Evolutionary conservation across 306 rosid species (phyloP), one percentile per base, ranked within the genome.

Genomic region (Gynostemma pentaphyllum): DNA sequence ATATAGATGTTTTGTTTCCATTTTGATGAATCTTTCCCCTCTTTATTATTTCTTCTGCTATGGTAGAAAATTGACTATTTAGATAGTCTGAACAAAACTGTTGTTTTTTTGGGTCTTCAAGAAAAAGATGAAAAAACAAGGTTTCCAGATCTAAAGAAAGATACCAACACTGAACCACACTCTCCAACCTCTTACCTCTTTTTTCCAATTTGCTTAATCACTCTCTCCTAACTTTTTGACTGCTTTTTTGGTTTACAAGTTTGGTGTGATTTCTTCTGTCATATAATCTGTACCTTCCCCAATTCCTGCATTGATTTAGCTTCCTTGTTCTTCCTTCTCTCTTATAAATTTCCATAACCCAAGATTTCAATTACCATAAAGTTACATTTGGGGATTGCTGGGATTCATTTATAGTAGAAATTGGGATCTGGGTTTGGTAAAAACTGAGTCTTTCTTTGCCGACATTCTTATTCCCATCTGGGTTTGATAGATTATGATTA

Each of bases 111-210:
- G 75, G 72, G 45, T 55, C 51, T 46, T 36, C 45, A 72, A 69
- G 63, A 45, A 68, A 60, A 61, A 27, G 34, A 24, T 62, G 44
- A 24, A 21, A 39, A 13, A n/a, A 23, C 32, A 59, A 11, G 27
- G 64, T 41, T 70, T 61, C 14, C 64, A 77, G 89, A 86, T 84
- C 95, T 72, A 55, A 74, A 51, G 70, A 42, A 45, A 63, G 88
- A 82, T 62, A 69, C 85, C 72, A 75, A 80, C 84, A 55, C 69
- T 54, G 70, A 71, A 72, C 81, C 79, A 22, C 76, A 49, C 63
- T 64, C 48, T 62, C 48, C 65, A 44, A 9, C 23, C 42, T 23
- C 65, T n/a, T 29, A 30, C n/a, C 62, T 30, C 62, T 55, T 55
- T 21, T 61, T 22, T 42, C 22, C 19, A 44, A 23, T 36, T 23